A percentile compares a stretch with the other conserved stretches of the same genome.
These are phyloP conservation scores for Penicillium bovifimosum DNA, from an alignment of 495 filamentous ascomycete species.

Conservation along the genomic window DNA sequence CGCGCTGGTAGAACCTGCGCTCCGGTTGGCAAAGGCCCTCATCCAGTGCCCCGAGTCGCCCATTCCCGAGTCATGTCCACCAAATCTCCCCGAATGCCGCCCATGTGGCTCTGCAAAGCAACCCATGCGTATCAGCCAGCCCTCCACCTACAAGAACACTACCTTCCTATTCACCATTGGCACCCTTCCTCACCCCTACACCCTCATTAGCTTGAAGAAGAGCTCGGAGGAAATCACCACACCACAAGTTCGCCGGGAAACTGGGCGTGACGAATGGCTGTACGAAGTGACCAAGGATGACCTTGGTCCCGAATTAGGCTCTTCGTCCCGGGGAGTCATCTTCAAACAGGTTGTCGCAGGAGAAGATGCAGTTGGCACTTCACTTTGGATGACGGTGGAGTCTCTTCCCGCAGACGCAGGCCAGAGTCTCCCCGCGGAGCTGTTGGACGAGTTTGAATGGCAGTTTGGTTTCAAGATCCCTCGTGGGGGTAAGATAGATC, in stretches of 20 bases:
- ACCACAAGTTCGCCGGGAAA: slow-evolving; percentile 66
- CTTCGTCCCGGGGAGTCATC: slow-evolving; percentile 57
- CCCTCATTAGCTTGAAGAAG: slow-evolving; percentile 57
- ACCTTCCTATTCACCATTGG: slow-evolving; percentile 71
- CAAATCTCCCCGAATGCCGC: slow-evolving; percentile 67
- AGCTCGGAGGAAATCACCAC: slow-evolving; percentile 51
- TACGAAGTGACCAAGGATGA: slow-evolving; percentile 63
- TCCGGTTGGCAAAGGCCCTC: slow-evolving; percentile 65
- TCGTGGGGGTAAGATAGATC: slow-evolving; percentile 43
- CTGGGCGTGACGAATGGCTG: slow-evolving; percentile 78
- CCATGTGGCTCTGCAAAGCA: slow-evolving; percentile 56
- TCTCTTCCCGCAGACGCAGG: slow-evolving; percentile 40
- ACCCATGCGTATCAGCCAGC: slow-evolving; percentile 53
- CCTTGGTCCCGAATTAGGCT: slow-evolving; percentile 53
- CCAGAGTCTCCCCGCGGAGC: slow-evolving; percentile 33
- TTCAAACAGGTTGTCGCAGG: slow-evolving; percentile 82
- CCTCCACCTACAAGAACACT: slow-evolving; percentile 54
- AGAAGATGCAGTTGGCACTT: slow-evolving; percentile 50
- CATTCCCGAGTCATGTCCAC: slow-evolving; percentile 74
- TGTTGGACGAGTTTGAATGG: slow-evolving; percentile 72
- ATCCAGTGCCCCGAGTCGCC: slow-evolving; percentile 66
- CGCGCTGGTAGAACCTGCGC: slow-evolving; percentile 61
- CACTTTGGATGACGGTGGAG: slow-evolving; percentile 81
- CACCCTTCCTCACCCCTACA: slow-evolving; percentile 87
- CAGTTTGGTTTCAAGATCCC: slow-evolving; percentile 82